Percentiles rank a stretch among this genome's conserved stretches.
phyloP scores from a whole-genome alignment of 768 basidiomycete species.

The Rhodosporidiobolus sp. region DNA sequence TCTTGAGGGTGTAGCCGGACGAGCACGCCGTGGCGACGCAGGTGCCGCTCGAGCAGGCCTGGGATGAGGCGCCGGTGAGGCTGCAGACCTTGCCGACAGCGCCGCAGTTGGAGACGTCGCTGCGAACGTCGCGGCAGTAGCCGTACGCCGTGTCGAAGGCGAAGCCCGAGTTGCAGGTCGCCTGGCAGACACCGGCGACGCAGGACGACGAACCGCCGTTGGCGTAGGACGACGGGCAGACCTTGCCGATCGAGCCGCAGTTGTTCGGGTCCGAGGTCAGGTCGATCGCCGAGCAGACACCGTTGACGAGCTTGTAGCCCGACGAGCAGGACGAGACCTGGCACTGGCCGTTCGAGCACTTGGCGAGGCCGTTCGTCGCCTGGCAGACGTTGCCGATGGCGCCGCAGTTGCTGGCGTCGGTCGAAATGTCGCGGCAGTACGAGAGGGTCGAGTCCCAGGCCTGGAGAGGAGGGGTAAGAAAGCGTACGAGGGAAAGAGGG shows the following conservation, averaged over 20 bases:
- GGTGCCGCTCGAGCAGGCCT: slow-evolving; percentile 9
- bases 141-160: not conserved
- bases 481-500: not conserved
- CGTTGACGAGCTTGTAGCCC: slow-evolving; percentile 23
- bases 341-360: slow-evolving; percentile 3
- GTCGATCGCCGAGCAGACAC: slow-evolving; percentile 13
- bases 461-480: slow-evolving; percentile 1
- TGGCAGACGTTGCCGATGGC: slow-evolving; percentile 13
- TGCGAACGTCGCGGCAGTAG: slow-evolving; percentile 2
- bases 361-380: not conserved
- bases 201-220: slow-evolving; percentile 16
- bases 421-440: slow-evolving; percentile 2
- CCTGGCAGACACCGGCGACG: slow-evolving; percentile 1
- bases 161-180: slow-evolving; percentile 10
- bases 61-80: slow-evolving; percentile 2
- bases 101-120: slow-evolving; percentile 14
- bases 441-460: not conserved
- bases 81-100: slow-evolving; percentile 1
- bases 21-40: slow-evolving; percentile 24
- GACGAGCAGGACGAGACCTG: slow-evolving; percentile 1
- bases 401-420: slow-evolving; percentile 31
- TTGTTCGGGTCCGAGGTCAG: slow-evolving; percentile 25
- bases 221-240: slow-evolving; percentile 15
- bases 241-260: slow-evolving; percentile 22
- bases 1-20: slow-evolving; percentile 16